Base-by-base conservation (phyloP, 2,329 filamentous ascomycete species). In the Colletotrichum graminicola region DNA sequence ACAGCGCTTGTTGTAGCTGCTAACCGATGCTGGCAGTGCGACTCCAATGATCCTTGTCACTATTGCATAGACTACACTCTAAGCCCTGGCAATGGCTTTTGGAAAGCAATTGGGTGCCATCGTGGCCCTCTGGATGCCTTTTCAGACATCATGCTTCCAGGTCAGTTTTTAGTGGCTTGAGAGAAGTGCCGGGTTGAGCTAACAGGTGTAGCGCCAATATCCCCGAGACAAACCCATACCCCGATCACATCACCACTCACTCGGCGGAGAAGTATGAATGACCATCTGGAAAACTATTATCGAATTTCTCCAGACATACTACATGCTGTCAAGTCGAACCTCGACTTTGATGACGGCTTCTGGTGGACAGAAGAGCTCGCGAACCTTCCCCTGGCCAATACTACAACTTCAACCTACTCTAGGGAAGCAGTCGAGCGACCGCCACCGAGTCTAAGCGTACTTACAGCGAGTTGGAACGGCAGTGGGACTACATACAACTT, bases 361-460 rank as follows among this genome's bases (percentile, higher is more conserved):
- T 90, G 88, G 88, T 88, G 86, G 85, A 86, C 84, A 21, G 86
- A 87, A 59, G 84, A 88, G 73, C 77, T 86, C 32, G 83, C 82
- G 10, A 81, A 76, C 56, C 72, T 83, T 45, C 80, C 83, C 14
- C 80, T 80, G 36, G 74, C 78, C 2, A 84, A 83, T 57, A 80
- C 81, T 5, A 78, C 80, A 5, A 71, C 80, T 12, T 79, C 83
- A 4, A 79, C 77, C 3, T 85, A 83, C 74, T 78, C 78, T 21
- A 80, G 79, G 67, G 82, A 84, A 3, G 76, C 80, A 2, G 76
- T 81, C 14, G 80, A 82, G 16, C 80, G 82, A 36, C 78, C 85
- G 8, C 86, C 88, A 0, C 86, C 87, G 0, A 80, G 87, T 2
- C 78, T 90, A 7, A 81, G 80, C 65, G 83, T 87, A 5, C 78